Evolutionary conservation across 192 early-diverging fungal genomes (phyloP).

Genomic region (Coemansia javaensis): DNA sequence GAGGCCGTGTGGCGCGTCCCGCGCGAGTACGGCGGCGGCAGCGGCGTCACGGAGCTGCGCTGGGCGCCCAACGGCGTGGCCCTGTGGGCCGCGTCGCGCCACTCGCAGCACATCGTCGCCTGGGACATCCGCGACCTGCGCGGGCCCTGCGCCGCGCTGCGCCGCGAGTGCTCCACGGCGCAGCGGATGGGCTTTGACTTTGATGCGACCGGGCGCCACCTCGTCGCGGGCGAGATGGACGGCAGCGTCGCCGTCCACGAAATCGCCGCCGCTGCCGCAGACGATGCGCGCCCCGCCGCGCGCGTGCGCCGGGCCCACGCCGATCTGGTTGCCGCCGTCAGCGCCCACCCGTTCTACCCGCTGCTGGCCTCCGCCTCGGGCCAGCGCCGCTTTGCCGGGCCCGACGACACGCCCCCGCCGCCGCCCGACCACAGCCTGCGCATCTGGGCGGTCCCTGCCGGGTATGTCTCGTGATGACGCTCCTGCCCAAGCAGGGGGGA

Average conservation of each 20-base stretch:
- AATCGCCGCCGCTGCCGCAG: not conserved
- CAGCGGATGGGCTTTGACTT: slow-evolving; percentile 72
- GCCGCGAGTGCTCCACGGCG: slow-evolving; percentile 57
- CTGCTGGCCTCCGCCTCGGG: slow-evolving; percentile 69
- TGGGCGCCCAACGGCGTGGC: slow-evolving; percentile 64
- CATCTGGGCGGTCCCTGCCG: slow-evolving; percentile 24
- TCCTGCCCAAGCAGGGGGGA: not conserved
- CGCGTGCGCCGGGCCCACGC: slow-evolving; percentile 9
- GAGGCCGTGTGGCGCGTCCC: slow-evolving; percentile 31
- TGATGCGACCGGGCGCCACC: slow-evolving; percentile 54
- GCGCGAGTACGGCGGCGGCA: slow-evolving; percentile 47
- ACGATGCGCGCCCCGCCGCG: not conserved
- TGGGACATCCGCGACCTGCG: slow-evolving; percentile 81
- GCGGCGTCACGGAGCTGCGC: slow-evolving; percentile 53
- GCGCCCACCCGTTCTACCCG: slow-evolving; percentile 63
- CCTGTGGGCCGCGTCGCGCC: slow-evolving; percentile 67
- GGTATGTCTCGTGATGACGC: not conserved
- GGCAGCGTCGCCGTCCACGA: slow-evolving; percentile 11
- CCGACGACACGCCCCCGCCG: not conserved
- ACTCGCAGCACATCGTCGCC: slow-evolving; percentile 55
- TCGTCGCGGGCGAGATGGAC: slow-evolving; percentile 56
- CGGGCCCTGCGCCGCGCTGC: slow-evolving; percentile 51
- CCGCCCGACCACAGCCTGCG: slow-evolving; percentile 7
- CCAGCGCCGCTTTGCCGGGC: slow-evolving; percentile 49
- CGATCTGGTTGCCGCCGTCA: slow-evolving; percentile 58